Evolutionary conservation across 495 filamentous ascomycete genomes (phyloP).

Genomic region (Xylaria acuta): DNA sequence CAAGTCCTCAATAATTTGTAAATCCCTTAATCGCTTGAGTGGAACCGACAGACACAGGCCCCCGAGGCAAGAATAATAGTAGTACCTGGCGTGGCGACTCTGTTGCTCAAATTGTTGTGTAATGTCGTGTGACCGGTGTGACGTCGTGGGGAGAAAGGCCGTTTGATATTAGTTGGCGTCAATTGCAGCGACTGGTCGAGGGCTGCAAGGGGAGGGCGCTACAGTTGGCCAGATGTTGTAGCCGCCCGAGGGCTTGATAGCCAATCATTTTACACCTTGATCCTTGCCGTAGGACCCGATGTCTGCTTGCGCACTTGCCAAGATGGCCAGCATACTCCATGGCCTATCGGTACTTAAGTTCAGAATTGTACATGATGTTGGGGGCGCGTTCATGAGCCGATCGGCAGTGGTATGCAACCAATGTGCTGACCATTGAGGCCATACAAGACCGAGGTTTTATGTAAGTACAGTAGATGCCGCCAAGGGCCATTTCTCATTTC

Average conservation of each 20-base stretch:
- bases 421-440: neutral
- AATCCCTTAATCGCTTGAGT: neutral
- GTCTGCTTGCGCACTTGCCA: neutral
- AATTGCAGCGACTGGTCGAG: slow-evolving; percentile 11
- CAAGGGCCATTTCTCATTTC: too few species aligned
- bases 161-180: slow-evolving; percentile 16
- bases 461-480: too few species aligned
- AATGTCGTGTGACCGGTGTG: neutral
- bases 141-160: neutral
- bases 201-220: slow-evolving; percentile 4
- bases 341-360: too few species aligned
- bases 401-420: slow-evolving; percentile 10
- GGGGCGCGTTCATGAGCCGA: slow-evolving; percentile 1
- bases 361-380: slow-evolving; percentile 14
- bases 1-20: neutral
- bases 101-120: neutral
- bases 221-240: slow-evolving; percentile 3
- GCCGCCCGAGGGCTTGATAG: slow-evolving; percentile 1
- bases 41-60: neutral
- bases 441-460: neutral
- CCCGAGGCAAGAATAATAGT: neutral
- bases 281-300: neutral
- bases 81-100: neutral
- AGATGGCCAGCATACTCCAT: too few species aligned
- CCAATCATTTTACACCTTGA: slow-evolving; percentile 13